Base-by-base conservation (phyloP, 768 basidiomycete species). In the Boletus subcaerulescens region DNA sequence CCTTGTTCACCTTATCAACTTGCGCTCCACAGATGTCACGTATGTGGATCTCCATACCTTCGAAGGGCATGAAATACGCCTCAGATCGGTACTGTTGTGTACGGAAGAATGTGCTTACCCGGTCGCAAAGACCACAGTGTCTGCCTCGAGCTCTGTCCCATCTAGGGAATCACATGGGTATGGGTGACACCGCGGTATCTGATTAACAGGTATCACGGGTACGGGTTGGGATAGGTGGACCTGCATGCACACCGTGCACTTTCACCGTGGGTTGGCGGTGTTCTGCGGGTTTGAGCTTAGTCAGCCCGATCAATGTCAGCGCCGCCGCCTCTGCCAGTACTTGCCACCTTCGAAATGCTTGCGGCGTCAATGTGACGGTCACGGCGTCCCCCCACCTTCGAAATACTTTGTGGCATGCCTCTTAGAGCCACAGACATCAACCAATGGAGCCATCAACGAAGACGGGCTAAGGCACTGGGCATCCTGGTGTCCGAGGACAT, bases 11-110 rank as follows among this genome's bases (percentile, higher is more conserved):
- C 63, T 76, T 72, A 50, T 74, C 75, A 2, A 81, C 62, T 32
- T 78, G 71, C 8, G 77, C 71, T 1, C 79, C 81, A 41, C 81
- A 77, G 6, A 86, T 64, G 0, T 70, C 66, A 35, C 69, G 71
- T 45, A 82, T 71, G 70, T 0, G 74, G 61, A 59, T 81, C 76
- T 15, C 79, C 79, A 45, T 79, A 76, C 6, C 83, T 86, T 51
- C 9, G 10, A 6, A 44, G 9, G n/a, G n/a, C n/a, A n/a, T n/a
- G n/a, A n/a, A 15, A 31, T 26, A 26, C 22, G 3, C 4, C 7
- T 41, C 12, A 26, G 47, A 38, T 11, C 24, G 38, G 38, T 5
- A 32, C 32, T n/a, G n/a, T n/a, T n/a, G n/a, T n/a, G 36, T 7
- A 15, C 10, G 0, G n/a, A 6, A 2, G 22, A 32, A 5, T 8